Evolutionary conservation across 2,329 filamentous ascomycete genomes (phyloP), one percentile per base, ranked within the genome.

Genomic region (Rhytidhysteron rufulum): DNA sequence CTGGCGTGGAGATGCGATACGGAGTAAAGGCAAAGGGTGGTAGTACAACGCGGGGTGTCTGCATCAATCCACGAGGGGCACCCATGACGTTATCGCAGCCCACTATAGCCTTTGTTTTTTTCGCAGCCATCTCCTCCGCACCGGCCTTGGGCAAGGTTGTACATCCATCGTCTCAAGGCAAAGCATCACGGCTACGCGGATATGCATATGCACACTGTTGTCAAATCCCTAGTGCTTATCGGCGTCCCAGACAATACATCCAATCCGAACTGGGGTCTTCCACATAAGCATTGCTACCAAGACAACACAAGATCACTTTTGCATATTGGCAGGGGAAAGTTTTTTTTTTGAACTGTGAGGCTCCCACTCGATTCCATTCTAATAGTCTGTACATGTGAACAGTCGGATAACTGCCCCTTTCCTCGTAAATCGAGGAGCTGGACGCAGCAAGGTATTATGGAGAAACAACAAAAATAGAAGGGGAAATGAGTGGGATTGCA

Each of bases 401-500:
- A 24, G 10, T 34, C 35, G 33, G 33, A 38, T n/a, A 31, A 37
- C 42, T 39, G 45, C 25, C 42, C 34, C 37, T 17, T 31, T 18
- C 17, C 25, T 25, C 41, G 13, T 29, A 15, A 15, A 15, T 33
- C 16, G 8, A 21, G 17, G 20, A 35, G 18, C 5, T 5, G 17
- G 31, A 17, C 34, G 19, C 31, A 41, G 31, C 27, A 42, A 40
- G 41, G 46, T 47, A 44, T 49, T 39, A 42, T 17, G 24, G 37
- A 16, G 40, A 40, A 40, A 27, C 42, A 27, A 44, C 20, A 32
- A 27, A n/a, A 30, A 11, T 39, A 34, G 40, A 45, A 45, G 30
- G 44, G 37, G 29, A 44, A 46, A 45, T 17, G 35, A 40, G 44
- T 44, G 38, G 39, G 38, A n/a, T n/a, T 43, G 37, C 33, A 34